phyloP scores from a whole-genome alignment of 202 grass and related monocot species.

The Setaria italica region DNA sequence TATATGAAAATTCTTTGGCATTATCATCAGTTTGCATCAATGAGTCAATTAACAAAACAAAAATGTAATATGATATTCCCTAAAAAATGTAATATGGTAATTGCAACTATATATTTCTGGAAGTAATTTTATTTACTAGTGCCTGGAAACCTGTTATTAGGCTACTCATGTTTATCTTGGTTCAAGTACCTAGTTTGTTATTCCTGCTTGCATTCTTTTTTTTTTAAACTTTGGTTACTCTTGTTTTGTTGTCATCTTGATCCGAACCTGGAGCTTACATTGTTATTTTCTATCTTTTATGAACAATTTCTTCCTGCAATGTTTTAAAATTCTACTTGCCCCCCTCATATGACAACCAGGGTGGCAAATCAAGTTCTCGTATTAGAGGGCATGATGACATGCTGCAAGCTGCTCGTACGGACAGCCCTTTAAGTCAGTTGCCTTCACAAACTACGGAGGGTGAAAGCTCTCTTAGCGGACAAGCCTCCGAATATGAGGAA shows the following conservation, averaged over 20 bases:
- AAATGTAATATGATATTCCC: neutral
- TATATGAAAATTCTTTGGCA: neutral
- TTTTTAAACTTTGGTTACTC: slow-evolving; percentile 7
- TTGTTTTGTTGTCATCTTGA: slow-evolving; percentile 26
- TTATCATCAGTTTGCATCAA: slow-evolving; percentile 15
- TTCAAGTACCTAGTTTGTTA: slow-evolving; percentile 21
- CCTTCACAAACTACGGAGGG: slow-evolving; percentile 81
- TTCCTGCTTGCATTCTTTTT: neutral
- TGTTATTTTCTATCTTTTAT: neutral
- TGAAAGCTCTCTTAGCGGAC: slow-evolving; percentile 77
- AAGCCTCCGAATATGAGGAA: slow-evolving; percentile 73
- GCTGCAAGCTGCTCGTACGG: slow-evolving; percentile 49
- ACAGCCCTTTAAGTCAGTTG: slow-evolving; percentile 68
- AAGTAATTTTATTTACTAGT: slow-evolving; percentile 20
- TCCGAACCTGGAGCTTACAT: neutral
- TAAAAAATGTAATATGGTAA: neutral
- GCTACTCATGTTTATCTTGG: neutral
- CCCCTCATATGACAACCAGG: slow-evolving; percentile 43
- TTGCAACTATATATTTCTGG: neutral
- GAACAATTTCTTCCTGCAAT: slow-evolving; percentile 27
- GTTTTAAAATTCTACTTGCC: slow-evolving; percentile 6
- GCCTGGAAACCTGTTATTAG: slow-evolving; percentile 1
- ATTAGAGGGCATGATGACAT: slow-evolving; percentile 53
- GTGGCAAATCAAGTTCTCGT: slow-evolving; percentile 72
- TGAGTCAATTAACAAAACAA: neutral